phyloP scores from a whole-genome alignment of 2,329 filamentous ascomycete species.

The Cephalotrichum gorgonifer region DNA sequence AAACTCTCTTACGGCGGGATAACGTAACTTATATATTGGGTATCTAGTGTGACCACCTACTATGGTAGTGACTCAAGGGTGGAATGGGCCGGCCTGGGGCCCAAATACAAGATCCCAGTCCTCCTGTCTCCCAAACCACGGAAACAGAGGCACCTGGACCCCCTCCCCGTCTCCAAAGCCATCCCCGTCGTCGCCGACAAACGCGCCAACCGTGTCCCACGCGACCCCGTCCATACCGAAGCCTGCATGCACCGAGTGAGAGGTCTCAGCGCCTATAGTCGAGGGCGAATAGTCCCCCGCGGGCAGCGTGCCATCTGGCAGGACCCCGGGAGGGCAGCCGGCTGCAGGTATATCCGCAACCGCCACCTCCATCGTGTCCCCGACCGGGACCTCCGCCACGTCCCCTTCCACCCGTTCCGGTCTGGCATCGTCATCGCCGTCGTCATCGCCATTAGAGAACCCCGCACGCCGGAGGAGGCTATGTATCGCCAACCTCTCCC shows the following conservation, averaged over 20 bases:
- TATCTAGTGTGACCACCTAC: too few species aligned
- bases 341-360: not conserved
- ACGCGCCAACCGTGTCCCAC: not conserved
- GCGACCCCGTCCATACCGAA: not conserved
- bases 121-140: not conserved
- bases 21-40: too few species aligned
- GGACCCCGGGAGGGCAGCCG: too few species aligned
- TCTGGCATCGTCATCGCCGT: conserved; percentile 21
- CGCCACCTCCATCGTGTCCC: not conserved
- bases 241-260: not conserved
- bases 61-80: too few species aligned
- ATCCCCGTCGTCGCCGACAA: not conserved
- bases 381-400: not conserved
- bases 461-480: conserved; percentile 27
- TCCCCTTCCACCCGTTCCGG: not conserved
- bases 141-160: not conserved
- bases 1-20: too few species aligned
- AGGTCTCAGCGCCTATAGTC: not conserved
- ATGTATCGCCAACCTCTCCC: conserved; percentile 24
- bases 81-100: too few species aligned
- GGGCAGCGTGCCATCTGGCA: not conserved
- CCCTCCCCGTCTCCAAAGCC: not conserved
- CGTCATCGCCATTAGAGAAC: conserved; percentile 22
- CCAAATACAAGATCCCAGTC: not conserved
- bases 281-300: not conserved